These are phyloP conservation scores for Hanseniaspora meyeri DNA, from an alignment of 805 yeast species.

Conservation along the genomic window DNA sequence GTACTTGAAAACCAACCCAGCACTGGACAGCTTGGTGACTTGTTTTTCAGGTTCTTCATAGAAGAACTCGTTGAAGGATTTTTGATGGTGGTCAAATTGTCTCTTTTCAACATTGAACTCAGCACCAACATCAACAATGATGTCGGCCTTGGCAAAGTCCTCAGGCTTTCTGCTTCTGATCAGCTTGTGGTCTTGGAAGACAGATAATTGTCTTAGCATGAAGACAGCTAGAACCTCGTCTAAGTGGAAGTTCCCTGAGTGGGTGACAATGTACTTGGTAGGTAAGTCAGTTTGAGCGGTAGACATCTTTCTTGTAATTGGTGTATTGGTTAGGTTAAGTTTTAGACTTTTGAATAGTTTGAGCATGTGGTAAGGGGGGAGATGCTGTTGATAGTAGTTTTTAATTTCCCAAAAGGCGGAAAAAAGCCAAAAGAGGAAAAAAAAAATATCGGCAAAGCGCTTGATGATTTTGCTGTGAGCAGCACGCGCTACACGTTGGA, in stretches of 20 bases:
- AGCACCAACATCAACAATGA: constrained; percentile 91
- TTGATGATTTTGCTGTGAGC: too few species aligned
- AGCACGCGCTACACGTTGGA: too few species aligned
- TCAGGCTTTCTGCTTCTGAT: constrained; percentile 75
- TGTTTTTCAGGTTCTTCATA: constrained; percentile 29
- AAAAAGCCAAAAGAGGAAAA: too few species aligned
- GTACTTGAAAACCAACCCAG: constrained; percentile 85
- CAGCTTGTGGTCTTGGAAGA: constrained; percentile 51
- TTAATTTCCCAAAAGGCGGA: too few species aligned
- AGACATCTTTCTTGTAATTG: background rate
- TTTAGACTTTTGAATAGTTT: background rate
- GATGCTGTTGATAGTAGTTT: too few species aligned
- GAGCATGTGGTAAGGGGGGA: background rate
- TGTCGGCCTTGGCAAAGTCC: constrained; percentile 76
- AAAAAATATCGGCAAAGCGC: too few species aligned
- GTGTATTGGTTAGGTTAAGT: background rate
- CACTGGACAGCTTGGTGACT: constrained; percentile 73
- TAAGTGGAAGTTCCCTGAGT: constrained; percentile 90
- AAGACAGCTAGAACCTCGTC: constrained; percentile 92
- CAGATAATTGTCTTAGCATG: constrained; percentile 63
- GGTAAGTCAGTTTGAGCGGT: background rate
- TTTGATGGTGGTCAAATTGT: constrained; percentile 91
- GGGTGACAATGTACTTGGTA: constrained; percentile 63
- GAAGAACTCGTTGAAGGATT: constrained; percentile 74
- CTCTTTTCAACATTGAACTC: constrained; percentile 66